phyloP scores from a whole-genome alignment of 2,329 filamentous ascomycete species.

The Emergomyces orientalis region DNA sequence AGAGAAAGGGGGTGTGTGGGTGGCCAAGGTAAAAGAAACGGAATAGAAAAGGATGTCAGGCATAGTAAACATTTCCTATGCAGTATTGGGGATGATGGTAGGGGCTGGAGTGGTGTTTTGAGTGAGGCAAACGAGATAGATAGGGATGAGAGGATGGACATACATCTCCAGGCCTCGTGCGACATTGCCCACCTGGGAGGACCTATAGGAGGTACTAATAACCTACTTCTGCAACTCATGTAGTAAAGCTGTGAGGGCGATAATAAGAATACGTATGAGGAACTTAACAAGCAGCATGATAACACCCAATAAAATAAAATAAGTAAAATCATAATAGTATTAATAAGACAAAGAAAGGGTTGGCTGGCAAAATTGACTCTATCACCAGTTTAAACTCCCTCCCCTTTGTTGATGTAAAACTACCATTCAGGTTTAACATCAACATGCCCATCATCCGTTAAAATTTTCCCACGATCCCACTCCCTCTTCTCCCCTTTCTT shows the following conservation, averaged over 20 bases:
- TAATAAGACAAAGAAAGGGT: neutral
- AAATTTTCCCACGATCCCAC: conserved; percentile 57
- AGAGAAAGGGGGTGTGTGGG: neutral
- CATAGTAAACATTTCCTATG: no score
- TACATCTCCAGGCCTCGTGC: neutral
- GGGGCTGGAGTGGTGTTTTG: neutral
- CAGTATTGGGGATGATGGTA: neutral
- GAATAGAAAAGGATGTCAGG: no score
- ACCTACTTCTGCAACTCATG: no score
- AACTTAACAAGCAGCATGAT: no score
- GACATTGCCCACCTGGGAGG: neutral
- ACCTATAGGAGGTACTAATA: no score
- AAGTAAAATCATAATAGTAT: neutral
- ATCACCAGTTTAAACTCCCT: neutral
- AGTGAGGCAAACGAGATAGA: neutral
- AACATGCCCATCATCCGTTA: conserved; percentile 47
- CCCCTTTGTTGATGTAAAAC: neutral
- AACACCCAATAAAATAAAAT: no score
- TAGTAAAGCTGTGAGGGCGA: no score
- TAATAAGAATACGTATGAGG: no score
- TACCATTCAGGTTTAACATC: conserved; percentile 43
- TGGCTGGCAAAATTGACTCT: neutral
- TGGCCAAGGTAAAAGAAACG: neutral
- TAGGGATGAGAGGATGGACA: neutral
- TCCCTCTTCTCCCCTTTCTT: conserved; percentile 58